phyloP scores from a whole-genome alignment of 306 rosid genomes.

The Fragaria vesca region DNA sequence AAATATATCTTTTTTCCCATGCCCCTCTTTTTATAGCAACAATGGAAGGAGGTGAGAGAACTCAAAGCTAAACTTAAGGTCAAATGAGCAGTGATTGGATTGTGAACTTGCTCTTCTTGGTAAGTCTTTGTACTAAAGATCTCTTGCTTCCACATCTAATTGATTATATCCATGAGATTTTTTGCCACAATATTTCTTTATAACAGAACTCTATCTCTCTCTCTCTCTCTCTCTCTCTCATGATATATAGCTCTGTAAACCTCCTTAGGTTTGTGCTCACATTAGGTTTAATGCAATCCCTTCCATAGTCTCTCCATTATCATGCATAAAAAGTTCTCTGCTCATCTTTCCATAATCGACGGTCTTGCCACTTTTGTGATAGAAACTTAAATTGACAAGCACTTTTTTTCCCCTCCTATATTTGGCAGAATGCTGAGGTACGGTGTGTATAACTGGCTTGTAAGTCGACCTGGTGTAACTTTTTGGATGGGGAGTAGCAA shows the following conservation, averaged over 20 bases:
- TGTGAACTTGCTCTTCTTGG: slow-evolving; percentile 25
- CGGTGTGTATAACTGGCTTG: background rate
- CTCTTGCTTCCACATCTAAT: background rate
- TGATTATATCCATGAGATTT: background rate
- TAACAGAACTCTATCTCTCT: too few species aligned
- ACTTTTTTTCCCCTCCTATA: background rate
- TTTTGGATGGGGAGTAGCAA: background rate
- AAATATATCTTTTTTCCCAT: background rate
- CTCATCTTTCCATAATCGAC: background rate
- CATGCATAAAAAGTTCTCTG: background rate
- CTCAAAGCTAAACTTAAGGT: slow-evolving; percentile 54
- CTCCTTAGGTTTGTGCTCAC: background rate
- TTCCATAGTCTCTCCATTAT: background rate
- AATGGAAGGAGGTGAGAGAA: slow-evolving; percentile 54
- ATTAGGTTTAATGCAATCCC: background rate
- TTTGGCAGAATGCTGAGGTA: background rate
- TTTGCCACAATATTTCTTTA: background rate
- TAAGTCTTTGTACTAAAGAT: slow-evolving; percentile 22
- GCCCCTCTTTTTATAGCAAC: slow-evolving; percentile 43
- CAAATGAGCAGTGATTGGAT: slow-evolving; percentile 33
- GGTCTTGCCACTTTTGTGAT: background rate
- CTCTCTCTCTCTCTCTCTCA: background rate
- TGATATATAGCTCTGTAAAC: background rate
- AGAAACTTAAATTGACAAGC: background rate
- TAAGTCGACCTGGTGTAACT: background rate